phyloP scores from a whole-genome alignment of 257 asterid species.

The Fraxinus anomala region DNA sequence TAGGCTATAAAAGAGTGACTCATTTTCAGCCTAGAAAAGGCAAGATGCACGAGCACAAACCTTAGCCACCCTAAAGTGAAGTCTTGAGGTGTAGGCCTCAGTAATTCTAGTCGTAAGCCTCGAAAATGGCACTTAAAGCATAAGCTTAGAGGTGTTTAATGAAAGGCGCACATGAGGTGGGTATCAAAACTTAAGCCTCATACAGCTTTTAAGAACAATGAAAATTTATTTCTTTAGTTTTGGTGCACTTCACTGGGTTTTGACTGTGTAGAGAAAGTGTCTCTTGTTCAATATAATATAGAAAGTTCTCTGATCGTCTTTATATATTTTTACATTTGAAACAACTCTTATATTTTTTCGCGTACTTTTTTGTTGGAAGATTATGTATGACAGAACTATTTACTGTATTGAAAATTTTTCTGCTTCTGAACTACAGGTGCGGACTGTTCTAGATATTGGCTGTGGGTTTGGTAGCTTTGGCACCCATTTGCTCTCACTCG shows the following conservation, averaged over 20 bases:
- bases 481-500: constrained; percentile 82
- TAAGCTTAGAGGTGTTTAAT: neutral
- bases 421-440: constrained; percentile 66
- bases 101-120: neutral
- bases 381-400: neutral
- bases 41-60: neutral
- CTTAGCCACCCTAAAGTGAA: neutral
- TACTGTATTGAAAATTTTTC: constrained; percentile 21
- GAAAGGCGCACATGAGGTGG: neutral
- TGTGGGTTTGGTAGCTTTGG: constrained; percentile 99
- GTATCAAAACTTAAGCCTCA: neutral
- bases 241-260: constrained; percentile 7
- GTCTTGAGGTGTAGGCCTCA: neutral
- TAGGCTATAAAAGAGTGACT: too few species aligned
- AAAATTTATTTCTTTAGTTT: neutral
- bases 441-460: constrained; percentile 81
- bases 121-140: neutral
- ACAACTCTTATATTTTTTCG: constrained; percentile 7
- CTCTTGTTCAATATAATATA: constrained; percentile 3
- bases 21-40: neutral
- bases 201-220: neutral
- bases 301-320: neutral
- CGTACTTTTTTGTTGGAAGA: neutral
- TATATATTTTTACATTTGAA: constrained; percentile 19
- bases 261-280: constrained; percentile 1